Conservation (phyloP, 441 rosid genomes). For the Capsella rubella region DNA sequence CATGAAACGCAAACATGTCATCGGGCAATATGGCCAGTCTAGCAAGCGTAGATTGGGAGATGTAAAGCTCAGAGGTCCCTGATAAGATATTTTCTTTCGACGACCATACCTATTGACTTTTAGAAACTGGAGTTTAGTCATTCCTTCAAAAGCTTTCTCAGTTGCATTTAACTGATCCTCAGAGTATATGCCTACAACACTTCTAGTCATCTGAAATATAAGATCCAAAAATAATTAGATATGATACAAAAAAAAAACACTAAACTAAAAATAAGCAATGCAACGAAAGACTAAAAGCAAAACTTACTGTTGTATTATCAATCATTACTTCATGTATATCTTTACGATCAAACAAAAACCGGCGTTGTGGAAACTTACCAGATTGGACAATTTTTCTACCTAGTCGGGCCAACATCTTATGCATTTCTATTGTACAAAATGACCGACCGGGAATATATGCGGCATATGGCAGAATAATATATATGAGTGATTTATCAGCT, state of each 20-base stretch:
- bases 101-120: background rate
- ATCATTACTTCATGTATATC: background rate
- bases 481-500: background rate
- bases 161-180: background rate
- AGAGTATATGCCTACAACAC: background rate
- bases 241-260: background rate
- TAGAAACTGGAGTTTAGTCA: background rate
- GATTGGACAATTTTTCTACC: background rate
- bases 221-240: background rate
- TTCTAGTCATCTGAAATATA: background rate
- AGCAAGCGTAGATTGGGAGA: no score
- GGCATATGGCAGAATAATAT: no score
- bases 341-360: background rate
- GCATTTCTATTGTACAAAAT: background rate
- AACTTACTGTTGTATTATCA: background rate
- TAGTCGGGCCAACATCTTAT: background rate
- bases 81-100: no score
- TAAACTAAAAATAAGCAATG: background rate
- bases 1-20: no score
- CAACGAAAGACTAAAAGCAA: background rate
- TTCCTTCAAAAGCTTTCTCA: background rate
- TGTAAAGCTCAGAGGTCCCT: no score
- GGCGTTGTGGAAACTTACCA: background rate
- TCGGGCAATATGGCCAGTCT: no score
- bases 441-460: no score